A percentile compares a stretch with the other conserved stretches of the same genome.
Evolutionary conservation across 352 stramenopile species (phyloP).

Genomic region (Phytophthora syringae): DNA sequence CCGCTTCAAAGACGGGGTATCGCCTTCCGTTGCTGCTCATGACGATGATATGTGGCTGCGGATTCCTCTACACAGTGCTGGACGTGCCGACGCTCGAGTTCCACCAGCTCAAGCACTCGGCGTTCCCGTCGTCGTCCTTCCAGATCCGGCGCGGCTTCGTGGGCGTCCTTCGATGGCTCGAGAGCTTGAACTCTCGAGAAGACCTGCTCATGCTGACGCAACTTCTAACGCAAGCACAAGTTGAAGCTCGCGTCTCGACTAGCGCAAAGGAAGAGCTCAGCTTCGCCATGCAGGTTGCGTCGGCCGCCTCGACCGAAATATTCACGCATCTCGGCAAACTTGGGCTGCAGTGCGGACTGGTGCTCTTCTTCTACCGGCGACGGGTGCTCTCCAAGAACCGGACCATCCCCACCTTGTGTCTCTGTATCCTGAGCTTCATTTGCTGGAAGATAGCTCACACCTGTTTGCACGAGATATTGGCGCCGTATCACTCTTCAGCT

Average conservation of each 20-base stretch:
- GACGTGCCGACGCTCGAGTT: conserved; percentile 45
- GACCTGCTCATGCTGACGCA: conserved; percentile 44
- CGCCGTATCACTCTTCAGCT: conserved; percentile 4
- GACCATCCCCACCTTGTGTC: conserved; percentile 45
- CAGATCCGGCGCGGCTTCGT: conserved; percentile 52
- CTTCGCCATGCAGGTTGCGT: conserved; percentile 22
- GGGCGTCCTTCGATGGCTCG: conserved; percentile 60
- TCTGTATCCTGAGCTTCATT: conserved; percentile 52
- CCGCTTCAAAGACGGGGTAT: conserved; percentile 3
- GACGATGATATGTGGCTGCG: conserved; percentile 27
- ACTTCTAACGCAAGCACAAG: conserved; percentile 21
- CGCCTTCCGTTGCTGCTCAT: conserved; percentile 31
- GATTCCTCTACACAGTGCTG: conserved; percentile 41
- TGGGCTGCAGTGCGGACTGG: conserved; percentile 52
- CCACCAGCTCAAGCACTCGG: conserved; percentile 30
- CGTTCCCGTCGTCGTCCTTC: conserved; percentile 39
- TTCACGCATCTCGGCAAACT: conserved; percentile 45
- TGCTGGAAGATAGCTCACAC: conserved; percentile 61
- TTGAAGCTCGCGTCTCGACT: conserved; percentile 3
- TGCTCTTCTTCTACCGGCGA: conserved; percentile 52
- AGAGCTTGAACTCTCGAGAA: conserved; percentile 49
- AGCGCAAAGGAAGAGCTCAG: background rate
- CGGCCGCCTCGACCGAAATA: conserved; percentile 37
- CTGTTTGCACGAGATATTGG: conserved; percentile 42
- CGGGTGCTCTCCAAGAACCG: conserved; percentile 39